Evolutionary conservation across 2,329 filamentous ascomycete species (phyloP), one percentile per base, ranked within the genome.

Genomic region (Tricladium varicosporioides): DNA sequence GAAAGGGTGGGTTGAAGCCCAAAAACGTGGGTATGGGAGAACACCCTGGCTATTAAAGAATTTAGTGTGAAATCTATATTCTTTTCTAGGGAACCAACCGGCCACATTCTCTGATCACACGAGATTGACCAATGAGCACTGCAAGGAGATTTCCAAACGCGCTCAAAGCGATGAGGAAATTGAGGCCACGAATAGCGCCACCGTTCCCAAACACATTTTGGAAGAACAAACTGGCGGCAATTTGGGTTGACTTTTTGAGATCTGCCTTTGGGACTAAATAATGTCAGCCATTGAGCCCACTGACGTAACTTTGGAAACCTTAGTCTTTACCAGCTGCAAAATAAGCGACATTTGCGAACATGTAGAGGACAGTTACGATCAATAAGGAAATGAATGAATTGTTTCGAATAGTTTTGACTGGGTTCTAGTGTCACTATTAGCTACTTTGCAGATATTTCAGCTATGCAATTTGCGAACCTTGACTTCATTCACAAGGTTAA

Each of bases 1-100:
- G 56, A 87, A 86, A 0, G 84, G 85, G 54, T 75, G 77, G 0
- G 84, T 87, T 0, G 80, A 83, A 0, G 81, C 83, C 84, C 84
- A 88, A 59, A 87, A 82, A 1, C 70, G 69, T 1, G 83, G 77
- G n/a, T 70, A 86, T 0, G 84, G 83, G 1, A 87, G 73, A 0
- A 86, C 81, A 5, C 84, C 84, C 72, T 86, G 83, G 57, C 80
- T 80, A 27, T n/a, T 40, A 11, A 40, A 40, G n/a, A 13, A 5
- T 11, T 40, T 40, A 40, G 36, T 40, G 36, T 40, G 44, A 45
- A 22, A n/a, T n/a, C 33, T 57, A 19, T 36, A 54, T 40, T 27
- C 15, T 2, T 10, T 51, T 19, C 54, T 51, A 19, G 44, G 52
- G 14, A 51, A 57, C 63, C 56, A 59, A 57, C n/a, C 62, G 53